Percentiles rank a stretch among this genome's conserved stretches.
phyloP scores from a whole-genome alignment of 352 stramenopile species.

The Phytophthora agathidicida region DNA sequence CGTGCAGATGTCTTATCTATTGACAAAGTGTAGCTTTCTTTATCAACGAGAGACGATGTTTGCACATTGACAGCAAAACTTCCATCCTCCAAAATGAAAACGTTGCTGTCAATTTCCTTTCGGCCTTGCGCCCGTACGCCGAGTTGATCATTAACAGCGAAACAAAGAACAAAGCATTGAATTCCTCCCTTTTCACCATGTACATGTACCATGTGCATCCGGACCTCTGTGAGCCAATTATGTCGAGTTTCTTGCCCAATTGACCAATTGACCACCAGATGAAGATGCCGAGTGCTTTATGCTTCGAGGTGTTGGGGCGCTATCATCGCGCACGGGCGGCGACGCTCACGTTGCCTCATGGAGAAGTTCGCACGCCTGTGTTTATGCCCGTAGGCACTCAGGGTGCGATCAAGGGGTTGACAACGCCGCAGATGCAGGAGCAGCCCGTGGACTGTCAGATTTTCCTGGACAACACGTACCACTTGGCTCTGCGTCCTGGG shows the following conservation, averaged over 20 bases:
- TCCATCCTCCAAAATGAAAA: slow-evolving; percentile 17
- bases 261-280: slow-evolving; percentile 5
- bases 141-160: slow-evolving; percentile 28
- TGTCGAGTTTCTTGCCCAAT: slow-evolving; percentile 20
- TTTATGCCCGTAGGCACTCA: slow-evolving; percentile 99
- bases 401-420: slow-evolving; percentile 95
- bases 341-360: slow-evolving; percentile 85
- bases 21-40: slow-evolving; percentile 2
- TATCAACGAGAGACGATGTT: slow-evolving; percentile 1
- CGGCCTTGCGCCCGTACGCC: slow-evolving; percentile 1
- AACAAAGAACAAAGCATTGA: slow-evolving; percentile 19
- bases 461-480: slow-evolving; percentile 98
- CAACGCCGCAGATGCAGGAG: slow-evolving; percentile 76
- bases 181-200: background rate
- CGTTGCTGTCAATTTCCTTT: slow-evolving; percentile 17
- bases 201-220: too few relatives aligned
- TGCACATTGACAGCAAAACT: slow-evolving; percentile 21
- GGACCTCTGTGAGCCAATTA: slow-evolving; percentile 8
- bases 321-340: slow-evolving; percentile 69
- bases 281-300: slow-evolving; percentile 59
- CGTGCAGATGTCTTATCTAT: slow-evolving; percentile 1
- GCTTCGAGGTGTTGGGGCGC: slow-evolving; percentile 49
- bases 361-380: slow-evolving; percentile 90
- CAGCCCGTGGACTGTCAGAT: slow-evolving; percentile 88
- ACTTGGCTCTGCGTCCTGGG: slow-evolving; percentile 94